phyloP scores from a whole-genome alignment of 1,284 basidiomycete genomes.

The Lentinula novae-zelandiae region DNA sequence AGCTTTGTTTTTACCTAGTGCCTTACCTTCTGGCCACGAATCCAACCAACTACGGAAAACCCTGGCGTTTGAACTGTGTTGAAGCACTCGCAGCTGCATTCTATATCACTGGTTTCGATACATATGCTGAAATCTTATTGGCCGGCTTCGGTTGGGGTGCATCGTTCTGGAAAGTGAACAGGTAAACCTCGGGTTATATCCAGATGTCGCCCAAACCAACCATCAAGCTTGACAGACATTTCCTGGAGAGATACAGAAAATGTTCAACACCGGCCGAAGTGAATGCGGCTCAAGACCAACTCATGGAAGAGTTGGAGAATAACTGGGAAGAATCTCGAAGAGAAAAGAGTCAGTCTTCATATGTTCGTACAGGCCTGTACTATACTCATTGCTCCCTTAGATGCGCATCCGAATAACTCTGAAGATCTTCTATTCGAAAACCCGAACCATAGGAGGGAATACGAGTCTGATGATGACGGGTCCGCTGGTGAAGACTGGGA shows the following conservation, averaged over 20 bases:
- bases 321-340: constrained; percentile 53
- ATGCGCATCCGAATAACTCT: constrained; percentile 21
- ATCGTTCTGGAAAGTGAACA: constrained; percentile 83
- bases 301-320: constrained; percentile 73
- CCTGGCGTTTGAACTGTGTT: constrained; percentile 87
- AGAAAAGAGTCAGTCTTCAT: constrained; percentile 38
- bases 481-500: neutral
- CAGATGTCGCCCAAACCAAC: neutral
- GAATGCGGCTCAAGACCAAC: constrained; percentile 60
- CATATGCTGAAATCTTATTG: constrained; percentile 75
- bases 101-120: constrained; percentile 83
- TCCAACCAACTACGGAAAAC: constrained; percentile 94
- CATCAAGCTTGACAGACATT: constrained; percentile 33
- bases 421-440: constrained; percentile 40
- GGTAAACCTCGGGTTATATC: constrained; percentile 36
- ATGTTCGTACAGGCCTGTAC: neutral
- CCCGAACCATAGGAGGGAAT: constrained; percentile 32
- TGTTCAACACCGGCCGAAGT: constrained; percentile 69
- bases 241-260: constrained; percentile 70
- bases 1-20: constrained; percentile 43
- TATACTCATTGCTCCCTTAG: constrained; percentile 3
- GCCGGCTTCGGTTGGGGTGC: constrained; percentile 85
- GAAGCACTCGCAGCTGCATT: constrained; percentile 93
- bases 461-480: neutral
- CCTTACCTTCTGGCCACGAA: constrained; percentile 82